These are phyloP conservation scores for Suhomyces sp. DNA, from an alignment of 805 yeast genomes.

Conservation along the genomic window DNA sequence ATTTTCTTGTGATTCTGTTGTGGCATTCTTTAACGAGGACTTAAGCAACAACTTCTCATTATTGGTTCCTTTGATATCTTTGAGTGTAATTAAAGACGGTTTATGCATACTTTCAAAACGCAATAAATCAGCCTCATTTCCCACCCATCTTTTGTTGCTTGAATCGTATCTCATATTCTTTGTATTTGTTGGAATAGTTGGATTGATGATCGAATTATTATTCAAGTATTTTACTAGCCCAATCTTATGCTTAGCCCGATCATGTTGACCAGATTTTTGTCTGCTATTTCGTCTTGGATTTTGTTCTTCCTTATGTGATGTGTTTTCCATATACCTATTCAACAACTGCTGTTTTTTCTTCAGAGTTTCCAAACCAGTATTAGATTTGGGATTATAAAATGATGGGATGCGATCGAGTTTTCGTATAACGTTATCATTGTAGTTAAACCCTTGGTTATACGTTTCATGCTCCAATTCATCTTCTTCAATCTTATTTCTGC, in stretches of 20 bases:
- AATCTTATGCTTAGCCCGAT: conserved; percentile 14
- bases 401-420: conserved; percentile 44
- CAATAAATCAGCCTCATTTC: conserved; percentile 57
- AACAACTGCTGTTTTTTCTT: conserved; percentile 27
- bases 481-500: conserved; percentile 8
- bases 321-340: conserved; percentile 23
- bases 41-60: conserved; percentile 1
- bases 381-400: conserved; percentile 24
- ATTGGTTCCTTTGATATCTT: conserved; percentile 18
- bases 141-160: conserved; percentile 56
- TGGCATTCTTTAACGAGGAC: background rate
- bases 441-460: conserved; percentile 31
- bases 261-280: background rate
- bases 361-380: background rate
- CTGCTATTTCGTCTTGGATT: conserved; percentile 1
- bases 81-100: conserved; percentile 38
- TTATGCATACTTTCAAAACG: conserved; percentile 46
- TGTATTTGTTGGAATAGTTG: conserved; percentile 16
- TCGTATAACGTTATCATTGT: conserved; percentile 32
- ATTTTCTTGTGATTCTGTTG: too few species aligned
- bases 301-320: conserved; percentile 1
- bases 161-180: conserved; percentile 56
- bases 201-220: conserved; percentile 12
- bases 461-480: conserved; percentile 4
- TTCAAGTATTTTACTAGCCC: conserved; percentile 35